A percentile compares a stretch with the other conserved stretches of the same genome.
Evolutionary conservation across 768 basidiomycete genomes (phyloP).

Genomic region (Boletus rubroflammeus): DNA sequence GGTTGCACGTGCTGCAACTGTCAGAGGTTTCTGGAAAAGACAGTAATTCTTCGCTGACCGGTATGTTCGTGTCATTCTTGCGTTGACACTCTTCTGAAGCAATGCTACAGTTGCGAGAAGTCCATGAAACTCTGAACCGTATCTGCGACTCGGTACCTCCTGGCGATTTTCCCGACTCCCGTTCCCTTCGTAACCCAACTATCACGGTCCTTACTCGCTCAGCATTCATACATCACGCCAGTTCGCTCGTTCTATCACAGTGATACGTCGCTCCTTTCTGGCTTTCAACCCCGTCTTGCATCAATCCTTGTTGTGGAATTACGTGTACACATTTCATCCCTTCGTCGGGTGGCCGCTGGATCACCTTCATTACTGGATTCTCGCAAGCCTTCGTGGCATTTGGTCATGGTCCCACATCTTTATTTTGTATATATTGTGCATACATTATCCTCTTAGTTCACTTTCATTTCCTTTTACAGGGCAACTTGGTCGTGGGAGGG

Average conservation of each 20-base stretch:
- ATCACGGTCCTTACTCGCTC: conserved; percentile 18
- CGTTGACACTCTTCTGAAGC: neutral
- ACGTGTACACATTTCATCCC: conserved; percentile 28
- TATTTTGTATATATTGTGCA: conserved; percentile 24
- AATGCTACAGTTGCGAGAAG: neutral
- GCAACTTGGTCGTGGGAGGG: conserved; percentile 5
- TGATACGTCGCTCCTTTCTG: conserved; percentile 9
- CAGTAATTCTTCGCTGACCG: conserved; percentile 7
- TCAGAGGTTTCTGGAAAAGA: conserved; percentile 32
- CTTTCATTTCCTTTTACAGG: neutral
- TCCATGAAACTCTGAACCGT: conserved; percentile 8
- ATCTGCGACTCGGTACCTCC: neutral
- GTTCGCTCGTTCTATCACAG: conserved; percentile 3
- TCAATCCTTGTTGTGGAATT: conserved; percentile 32
- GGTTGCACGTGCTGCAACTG: conserved; percentile 21
- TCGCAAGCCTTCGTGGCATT: neutral
- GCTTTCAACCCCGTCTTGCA: conserved; percentile 18
- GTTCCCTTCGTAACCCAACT: neutral
- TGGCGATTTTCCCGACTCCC: neutral
- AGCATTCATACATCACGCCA: conserved; percentile 8
- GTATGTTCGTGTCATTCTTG: conserved; percentile 6
- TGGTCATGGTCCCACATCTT: conserved; percentile 3
- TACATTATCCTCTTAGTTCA: neutral
- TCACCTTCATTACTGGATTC: neutral
- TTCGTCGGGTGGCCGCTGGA: conserved; percentile 6